Evolutionary conservation across 371 early-diverging fungal species (phyloP), one percentile per base, ranked within the genome.

Genomic region (Syncephalis plumigaleata): DNA sequence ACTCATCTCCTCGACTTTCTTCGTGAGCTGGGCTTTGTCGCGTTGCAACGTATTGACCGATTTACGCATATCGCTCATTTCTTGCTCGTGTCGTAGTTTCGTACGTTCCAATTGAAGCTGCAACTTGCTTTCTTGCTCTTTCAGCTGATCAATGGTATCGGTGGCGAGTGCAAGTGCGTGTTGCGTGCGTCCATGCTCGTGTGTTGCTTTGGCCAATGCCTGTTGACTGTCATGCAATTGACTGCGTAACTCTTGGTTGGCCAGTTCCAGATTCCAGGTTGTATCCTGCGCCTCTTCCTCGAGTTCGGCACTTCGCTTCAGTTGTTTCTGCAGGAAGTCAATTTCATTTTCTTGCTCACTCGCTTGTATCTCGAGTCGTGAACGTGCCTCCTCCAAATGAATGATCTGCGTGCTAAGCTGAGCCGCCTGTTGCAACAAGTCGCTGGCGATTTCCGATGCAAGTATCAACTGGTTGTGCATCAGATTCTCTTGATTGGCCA

Each of bases 71-170:
- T 57, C 53, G 0, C 63, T 46, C 61, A 77, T 67, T 18, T 83
- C 81, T 45, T 79, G 78, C 46, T 81, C 81, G 37, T 72, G 74
- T 13, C 70, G 64, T 39, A 62, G 54, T 39, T 79, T 80, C 45
- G 70, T 58, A 17, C 63, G 52, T 36, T 70, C 73, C 1, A 80
- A 53, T 3, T 73, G 65, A 1, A 57, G 52, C 3, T 61, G 60
- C 4, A 77, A 57, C 51, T 71, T 74, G 31, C 70, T 70, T 38
- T 81, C 77, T 52, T 69, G 62, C 47, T 72, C 77, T 24, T 75
- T 71, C 36, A 80, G 63, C 18, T 68, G 64, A 23, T 77, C 76
- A 22, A 73, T 60, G 47, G 78, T 77, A 46, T 76, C 59, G n/a
- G 65, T 64, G 3, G 77, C 60, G 0, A 56, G 51, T 22, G 64